Evolutionary conservation across 345 rosid genomes (phyloP).

Genomic region (Eucalyptus decipiens): DNA sequence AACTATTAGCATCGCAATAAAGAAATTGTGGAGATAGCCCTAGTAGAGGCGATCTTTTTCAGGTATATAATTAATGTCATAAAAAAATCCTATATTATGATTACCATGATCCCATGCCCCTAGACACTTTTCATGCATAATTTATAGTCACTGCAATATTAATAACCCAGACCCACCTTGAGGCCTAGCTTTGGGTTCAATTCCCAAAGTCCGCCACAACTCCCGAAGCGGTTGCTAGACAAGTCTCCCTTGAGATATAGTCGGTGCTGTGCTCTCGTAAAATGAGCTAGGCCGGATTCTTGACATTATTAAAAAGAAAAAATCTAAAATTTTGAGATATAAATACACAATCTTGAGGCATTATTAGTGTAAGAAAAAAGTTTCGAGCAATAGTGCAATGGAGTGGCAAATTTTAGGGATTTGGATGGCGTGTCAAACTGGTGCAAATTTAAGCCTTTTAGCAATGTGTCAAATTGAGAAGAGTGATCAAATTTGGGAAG

Average conservation of each 20-base stretch:
- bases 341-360: rapidly evolving
- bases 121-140: too few relatives aligned
- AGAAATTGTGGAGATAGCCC: not conserved
- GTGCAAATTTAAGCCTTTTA: not conserved
- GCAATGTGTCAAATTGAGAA: too few relatives aligned
- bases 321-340: too few relatives aligned
- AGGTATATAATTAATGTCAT: not conserved
- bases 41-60: rapidly evolving
- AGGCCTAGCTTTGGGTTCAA: too few relatives aligned
- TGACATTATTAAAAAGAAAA: too few relatives aligned
- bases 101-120: not conserved
- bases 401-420: not conserved
- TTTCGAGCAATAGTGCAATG: not conserved
- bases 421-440: rapidly evolving
- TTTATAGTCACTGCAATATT: too few relatives aligned
- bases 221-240: rapidly evolving
- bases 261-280: rapidly evolving
- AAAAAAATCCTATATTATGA: not conserved
- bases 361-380: not conserved
- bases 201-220: too few relatives aligned
- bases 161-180: too few relatives aligned
- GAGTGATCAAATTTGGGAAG: too few relatives aligned
- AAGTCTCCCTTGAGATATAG: rapidly evolving
- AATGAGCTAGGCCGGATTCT: rapidly evolving
- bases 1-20: not conserved